These are phyloP conservation scores for Atalantia buxifolia DNA, from an alignment of 345 rosid genomes.

Conservation along the genomic window DNA sequence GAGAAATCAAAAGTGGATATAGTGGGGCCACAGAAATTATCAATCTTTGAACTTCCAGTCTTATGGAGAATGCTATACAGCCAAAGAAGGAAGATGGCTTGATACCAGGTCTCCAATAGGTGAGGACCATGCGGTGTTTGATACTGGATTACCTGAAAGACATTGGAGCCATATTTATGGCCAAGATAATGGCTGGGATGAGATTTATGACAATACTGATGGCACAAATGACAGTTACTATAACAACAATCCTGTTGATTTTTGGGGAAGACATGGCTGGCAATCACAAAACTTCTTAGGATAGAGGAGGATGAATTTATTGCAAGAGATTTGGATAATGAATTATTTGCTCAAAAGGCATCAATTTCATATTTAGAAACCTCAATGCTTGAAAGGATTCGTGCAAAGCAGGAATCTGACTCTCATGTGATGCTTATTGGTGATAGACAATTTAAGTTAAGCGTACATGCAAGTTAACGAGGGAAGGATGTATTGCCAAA, in stretches of 20 bases:
- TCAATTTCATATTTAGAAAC: slow-evolving; percentile 22
- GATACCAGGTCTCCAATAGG: slow-evolving; percentile 14
- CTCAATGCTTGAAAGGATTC: slow-evolving; percentile 21
- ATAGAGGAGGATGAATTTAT: slow-evolving; percentile 24
- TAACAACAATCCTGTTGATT: slow-evolving; percentile 18
- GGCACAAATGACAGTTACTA: slow-evolving; percentile 17
- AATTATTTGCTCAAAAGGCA: slow-evolving; percentile 18
- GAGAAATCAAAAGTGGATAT: slow-evolving; percentile 29
- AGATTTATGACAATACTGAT: slow-evolving; percentile 9
- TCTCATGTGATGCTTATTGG: slow-evolving; percentile 14
- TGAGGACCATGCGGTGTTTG: slow-evolving; percentile 13
- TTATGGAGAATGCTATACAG: slow-evolving; percentile 23
- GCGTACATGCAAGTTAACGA: slow-evolving; percentile 16
- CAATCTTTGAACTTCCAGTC: slow-evolving; percentile 21
- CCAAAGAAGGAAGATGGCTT: slow-evolving; percentile 29
- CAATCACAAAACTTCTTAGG: slow-evolving; percentile 13
- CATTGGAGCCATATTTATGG: slow-evolving; percentile 16
- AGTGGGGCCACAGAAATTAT: slow-evolving; percentile 12
- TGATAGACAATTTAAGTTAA: slow-evolving; percentile 12
- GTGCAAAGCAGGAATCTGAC: slow-evolving; percentile 11
- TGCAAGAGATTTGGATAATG: slow-evolving; percentile 24
- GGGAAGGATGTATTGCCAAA: slow-evolving; percentile 25
- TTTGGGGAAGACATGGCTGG: slow-evolving; percentile 22
- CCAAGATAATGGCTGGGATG: slow-evolving; percentile 21
- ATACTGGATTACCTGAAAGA: slow-evolving; percentile 9